phyloP scores from a whole-genome alignment of 306 rosid species.

The Hippophae tibetana region DNA sequence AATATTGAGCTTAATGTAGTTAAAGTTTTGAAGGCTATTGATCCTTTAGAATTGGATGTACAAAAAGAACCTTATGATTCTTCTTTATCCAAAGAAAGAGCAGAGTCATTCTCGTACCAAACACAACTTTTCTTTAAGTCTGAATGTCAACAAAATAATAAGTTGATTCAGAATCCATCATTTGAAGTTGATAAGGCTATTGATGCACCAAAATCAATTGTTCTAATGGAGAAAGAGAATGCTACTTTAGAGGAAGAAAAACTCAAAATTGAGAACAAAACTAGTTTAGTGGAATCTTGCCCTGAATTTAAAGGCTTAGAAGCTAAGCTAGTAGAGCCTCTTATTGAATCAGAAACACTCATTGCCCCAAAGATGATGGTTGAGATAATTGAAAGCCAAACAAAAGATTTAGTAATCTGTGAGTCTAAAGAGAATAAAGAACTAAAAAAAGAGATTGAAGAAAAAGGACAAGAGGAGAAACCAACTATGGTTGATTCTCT shows the following conservation, averaged over 20 bases:
- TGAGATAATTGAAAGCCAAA: constrained; percentile 10
- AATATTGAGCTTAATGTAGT: not conserved
- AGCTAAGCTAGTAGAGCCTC: not conserved
- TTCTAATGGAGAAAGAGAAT: not conserved
- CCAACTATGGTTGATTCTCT: constrained; percentile 22
- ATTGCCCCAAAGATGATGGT: constrained; percentile 16
- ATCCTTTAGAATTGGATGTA: not conserved
- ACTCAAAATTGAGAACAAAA: not conserved
- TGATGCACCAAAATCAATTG: not conserved
- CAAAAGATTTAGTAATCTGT: not conserved
- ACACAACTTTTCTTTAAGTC: not conserved
- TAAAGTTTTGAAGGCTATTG: not conserved
- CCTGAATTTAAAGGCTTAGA: not conserved
- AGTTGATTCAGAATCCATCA: not conserved
- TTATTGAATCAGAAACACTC: constrained; percentile 15
- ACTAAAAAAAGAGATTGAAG: constrained; percentile 14
- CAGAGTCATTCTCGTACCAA: not conserved
- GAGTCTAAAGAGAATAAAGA: constrained; percentile 10
- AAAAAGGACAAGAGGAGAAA: constrained; percentile 25
- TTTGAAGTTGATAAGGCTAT: not conserved
- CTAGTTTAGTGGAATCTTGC: not conserved
- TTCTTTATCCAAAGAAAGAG: constrained; percentile 5
- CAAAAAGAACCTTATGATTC: not conserved
- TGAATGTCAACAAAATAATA: not conserved
- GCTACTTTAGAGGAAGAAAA: not conserved